phyloP scores from a whole-genome alignment of 192 early-diverging fungal genomes.

The Martensiomyces pterosporus region DNA sequence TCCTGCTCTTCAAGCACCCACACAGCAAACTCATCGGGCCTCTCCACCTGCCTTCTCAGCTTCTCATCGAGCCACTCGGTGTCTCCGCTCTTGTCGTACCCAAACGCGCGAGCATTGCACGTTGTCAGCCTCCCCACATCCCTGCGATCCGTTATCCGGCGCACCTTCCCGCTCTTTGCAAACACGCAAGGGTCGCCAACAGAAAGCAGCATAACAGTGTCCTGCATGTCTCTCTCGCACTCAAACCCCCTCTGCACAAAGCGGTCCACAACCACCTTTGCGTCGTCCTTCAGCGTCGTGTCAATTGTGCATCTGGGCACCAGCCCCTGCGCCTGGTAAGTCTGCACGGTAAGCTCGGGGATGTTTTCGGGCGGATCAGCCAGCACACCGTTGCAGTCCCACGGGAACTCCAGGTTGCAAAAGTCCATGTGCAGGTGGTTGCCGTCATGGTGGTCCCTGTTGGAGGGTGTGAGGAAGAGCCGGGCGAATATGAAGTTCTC shows the following conservation, averaged over 20 bases:
- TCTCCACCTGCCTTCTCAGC: conserved; percentile 11
- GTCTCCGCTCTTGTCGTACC: conserved; percentile 5
- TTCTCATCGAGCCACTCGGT: conserved; percentile 18
- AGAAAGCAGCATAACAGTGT: conserved; percentile 10
- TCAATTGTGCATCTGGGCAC: conserved; percentile 23
- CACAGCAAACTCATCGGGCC: conserved; percentile 3
- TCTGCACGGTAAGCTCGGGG: conserved; percentile 4
- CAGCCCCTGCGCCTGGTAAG: background rate
- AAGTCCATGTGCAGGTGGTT: conserved; percentile 27
- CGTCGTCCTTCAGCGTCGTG: conserved; percentile 11
- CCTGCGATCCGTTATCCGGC: background rate
- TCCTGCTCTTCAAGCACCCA: background rate
- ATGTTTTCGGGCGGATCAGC: conserved; percentile 26
- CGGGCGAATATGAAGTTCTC: conserved; percentile 26
- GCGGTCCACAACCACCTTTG: background rate
- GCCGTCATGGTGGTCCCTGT: conserved; percentile 16
- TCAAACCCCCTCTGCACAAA: conserved; percentile 9
- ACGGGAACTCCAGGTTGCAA: conserved; percentile 35
- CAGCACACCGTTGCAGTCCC: conserved; percentile 18
- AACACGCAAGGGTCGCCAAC: background rate
- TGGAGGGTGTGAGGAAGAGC: conserved; percentile 22
- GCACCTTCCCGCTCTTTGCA: background rate
- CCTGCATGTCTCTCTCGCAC: conserved; percentile 12
- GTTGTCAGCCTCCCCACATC: background rate
- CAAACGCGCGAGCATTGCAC: conserved; percentile 20